A percentile compares a stretch with the other conserved stretches of the same genome.
These are phyloP conservation scores for Achaetomium macrosporum DNA, from an alignment of 2,329 filamentous ascomycete species.

Conservation along the genomic window DNA sequence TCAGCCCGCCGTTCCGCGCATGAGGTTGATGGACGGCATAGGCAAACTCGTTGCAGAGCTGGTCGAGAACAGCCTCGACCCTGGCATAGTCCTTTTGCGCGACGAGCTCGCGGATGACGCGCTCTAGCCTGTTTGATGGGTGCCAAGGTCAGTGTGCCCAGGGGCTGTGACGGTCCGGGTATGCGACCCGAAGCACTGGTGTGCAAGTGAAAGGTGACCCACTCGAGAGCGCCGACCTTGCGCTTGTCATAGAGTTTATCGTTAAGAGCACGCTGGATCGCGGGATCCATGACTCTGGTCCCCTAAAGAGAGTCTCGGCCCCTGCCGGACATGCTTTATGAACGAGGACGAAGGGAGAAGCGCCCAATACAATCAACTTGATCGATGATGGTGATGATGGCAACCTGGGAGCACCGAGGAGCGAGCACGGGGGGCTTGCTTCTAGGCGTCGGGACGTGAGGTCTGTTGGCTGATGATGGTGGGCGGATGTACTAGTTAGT, in stretches of 20 bases:
- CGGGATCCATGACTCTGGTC: constrained; percentile 64
- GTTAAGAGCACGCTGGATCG: constrained; percentile 84
- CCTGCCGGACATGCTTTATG: constrained; percentile 13
- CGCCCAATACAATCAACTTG: neutral
- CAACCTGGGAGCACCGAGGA: too few species aligned
- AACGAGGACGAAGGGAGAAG: neutral
- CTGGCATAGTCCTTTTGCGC: constrained; percentile 69
- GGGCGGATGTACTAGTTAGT: neutral
- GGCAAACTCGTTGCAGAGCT: constrained; percentile 95
- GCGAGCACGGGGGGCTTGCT: neutral
- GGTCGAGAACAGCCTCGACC: constrained; percentile 84
- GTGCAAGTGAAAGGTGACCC: constrained; percentile 35
- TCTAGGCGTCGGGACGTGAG: neutral
- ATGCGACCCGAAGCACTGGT: neutral
- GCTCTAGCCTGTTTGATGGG: constrained; percentile 63
- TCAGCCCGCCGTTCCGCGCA: constrained; percentile 91
- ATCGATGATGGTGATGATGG: neutral
- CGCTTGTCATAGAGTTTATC: constrained; percentile 99
- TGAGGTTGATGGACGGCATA: constrained; percentile 97
- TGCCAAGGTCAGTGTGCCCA: constrained; percentile 6
- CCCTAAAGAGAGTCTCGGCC: constrained; percentile 6
- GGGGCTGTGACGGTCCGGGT: neutral
- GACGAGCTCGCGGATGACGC: constrained; percentile 78
- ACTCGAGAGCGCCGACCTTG: constrained; percentile 95
- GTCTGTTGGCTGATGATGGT: neutral